A percentile compares a stretch with the other conserved stretches of the same genome.
Evolutionary conservation across 257 asterid species (phyloP).

Genomic region (Solanum infundibuliforme): DNA sequence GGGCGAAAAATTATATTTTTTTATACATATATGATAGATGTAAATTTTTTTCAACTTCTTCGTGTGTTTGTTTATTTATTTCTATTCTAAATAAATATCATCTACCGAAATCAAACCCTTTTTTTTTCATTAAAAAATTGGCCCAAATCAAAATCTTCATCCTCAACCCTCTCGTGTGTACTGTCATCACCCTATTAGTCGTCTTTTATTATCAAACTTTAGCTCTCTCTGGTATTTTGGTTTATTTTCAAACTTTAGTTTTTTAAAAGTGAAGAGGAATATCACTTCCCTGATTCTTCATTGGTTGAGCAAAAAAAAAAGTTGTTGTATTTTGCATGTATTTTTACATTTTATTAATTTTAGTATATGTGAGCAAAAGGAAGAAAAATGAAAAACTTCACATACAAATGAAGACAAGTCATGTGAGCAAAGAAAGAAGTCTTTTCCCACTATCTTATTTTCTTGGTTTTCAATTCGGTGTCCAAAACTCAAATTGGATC

Average conservation of each 20-base stretch:
- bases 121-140: too few relatives aligned
- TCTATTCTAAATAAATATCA: too few relatives aligned
- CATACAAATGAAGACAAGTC: slow-evolving; percentile 12
- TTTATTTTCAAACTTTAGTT: slow-evolving; percentile 3
- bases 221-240: slow-evolving; percentile 2
- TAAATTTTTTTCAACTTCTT: too few relatives aligned
- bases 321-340: neutral
- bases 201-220: neutral
- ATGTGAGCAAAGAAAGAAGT: neutral
- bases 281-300: neutral
- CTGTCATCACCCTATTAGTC: neutral
- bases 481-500: accelerated
- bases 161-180: neutral
- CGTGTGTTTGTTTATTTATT: too few relatives aligned
- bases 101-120: too few relatives aligned
- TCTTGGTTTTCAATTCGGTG: too few relatives aligned
- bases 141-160: too few relatives aligned
- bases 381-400: slow-evolving; percentile 7
- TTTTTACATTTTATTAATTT: neutral
- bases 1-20: too few relatives aligned
- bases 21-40: too few relatives aligned
- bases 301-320: neutral
- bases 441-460: neutral
- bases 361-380: slow-evolving; percentile 7
- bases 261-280: slow-evolving; percentile 1